Evolutionary conservation across 495 filamentous ascomycete genomes (phyloP), one percentile per base, ranked within the genome.

Genomic region (Aspergillus egyptiacus): DNA sequence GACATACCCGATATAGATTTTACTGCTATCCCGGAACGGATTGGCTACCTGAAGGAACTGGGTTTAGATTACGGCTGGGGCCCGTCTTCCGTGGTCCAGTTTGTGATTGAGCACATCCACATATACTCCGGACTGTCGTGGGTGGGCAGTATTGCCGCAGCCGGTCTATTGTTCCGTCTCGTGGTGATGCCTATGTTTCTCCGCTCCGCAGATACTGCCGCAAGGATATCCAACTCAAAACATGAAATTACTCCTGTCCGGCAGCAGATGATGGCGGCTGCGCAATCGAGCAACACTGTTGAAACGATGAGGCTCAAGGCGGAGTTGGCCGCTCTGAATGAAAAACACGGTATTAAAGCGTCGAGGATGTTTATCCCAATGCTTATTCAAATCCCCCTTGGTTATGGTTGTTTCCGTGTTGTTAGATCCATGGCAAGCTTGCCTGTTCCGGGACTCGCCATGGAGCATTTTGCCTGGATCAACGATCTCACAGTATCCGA

Each of bases 21-120:
- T 42, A 60, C 60, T 20, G 58, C 72, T 23, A 75, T 86, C 32
- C 78, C 85, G 15, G 85, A 88, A 53, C 71, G 79, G 15, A 82
- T 93, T 50, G 93, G 93, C 41, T 96, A 87, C 57, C 74, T 98
- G 41, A 84, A 86, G 55, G 76, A 78, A 0, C 68, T 96, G 17
- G 93, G 93, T 1, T 67, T 97, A 17, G 88, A 96, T 53, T 96
- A 80, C 58, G 88, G 90, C 58, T 89, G 72, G 72, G 91, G 93
- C 18, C 75, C 83, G 2, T 84, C 87, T 0, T 59, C 80, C 1
- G 49, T 78, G 8, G 77, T 93, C 45, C 73, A 96, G 71, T 87
- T 69, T 68, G 3, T 82, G 6, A 66, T 96, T 24, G 93, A 98
- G 68, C 82, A 91, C 59, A 59, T 93, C 40, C 87, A 96, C 67